Conservation (phyloP, 352 stramenopile genomes). For the Phytophthora multivora region DNA sequence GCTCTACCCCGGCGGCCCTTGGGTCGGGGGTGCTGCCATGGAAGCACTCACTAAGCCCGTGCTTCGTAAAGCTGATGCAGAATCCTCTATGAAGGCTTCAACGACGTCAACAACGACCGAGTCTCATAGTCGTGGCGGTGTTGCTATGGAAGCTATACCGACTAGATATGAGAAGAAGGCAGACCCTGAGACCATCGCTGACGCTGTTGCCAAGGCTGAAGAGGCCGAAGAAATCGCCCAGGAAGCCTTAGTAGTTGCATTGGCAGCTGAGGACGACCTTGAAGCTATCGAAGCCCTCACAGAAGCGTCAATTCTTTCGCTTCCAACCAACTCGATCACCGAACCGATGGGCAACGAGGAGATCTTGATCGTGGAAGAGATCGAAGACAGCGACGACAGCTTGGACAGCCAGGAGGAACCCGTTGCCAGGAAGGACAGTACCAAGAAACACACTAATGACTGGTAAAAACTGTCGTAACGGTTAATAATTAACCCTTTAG, state of each 20-base stretch:
- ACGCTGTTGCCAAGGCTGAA: conserved; percentile 8
- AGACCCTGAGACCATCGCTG: background rate
- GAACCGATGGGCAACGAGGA: background rate
- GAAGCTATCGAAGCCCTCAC: conserved; percentile 2
- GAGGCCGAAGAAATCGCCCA: conserved; percentile 7
- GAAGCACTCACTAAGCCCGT: no score
- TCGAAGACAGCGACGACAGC: conserved; percentile 1
- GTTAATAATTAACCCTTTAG: background rate
- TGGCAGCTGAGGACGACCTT: background rate
- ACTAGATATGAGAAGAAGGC: background rate
- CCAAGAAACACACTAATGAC: background rate
- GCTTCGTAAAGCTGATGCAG: no score
- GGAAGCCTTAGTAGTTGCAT: conserved; percentile 2
- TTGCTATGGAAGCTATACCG: conserved; percentile 1
- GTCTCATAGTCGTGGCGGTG: background rate
- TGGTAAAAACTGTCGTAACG: background rate
- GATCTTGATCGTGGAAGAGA: conserved; percentile 1
- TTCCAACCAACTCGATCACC: background rate
- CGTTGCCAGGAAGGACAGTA: background rate
- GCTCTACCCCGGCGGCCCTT: no score
- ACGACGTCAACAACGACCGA: no score
- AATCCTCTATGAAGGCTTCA: no score
- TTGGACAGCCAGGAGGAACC: background rate
- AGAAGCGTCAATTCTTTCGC: conserved; percentile 1
- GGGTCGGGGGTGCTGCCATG: no score